Evolutionary conservation across 202 grass and related monocot genomes (phyloP), one percentile per base, ranked within the genome.

Genomic region (Musa balbisiana): DNA sequence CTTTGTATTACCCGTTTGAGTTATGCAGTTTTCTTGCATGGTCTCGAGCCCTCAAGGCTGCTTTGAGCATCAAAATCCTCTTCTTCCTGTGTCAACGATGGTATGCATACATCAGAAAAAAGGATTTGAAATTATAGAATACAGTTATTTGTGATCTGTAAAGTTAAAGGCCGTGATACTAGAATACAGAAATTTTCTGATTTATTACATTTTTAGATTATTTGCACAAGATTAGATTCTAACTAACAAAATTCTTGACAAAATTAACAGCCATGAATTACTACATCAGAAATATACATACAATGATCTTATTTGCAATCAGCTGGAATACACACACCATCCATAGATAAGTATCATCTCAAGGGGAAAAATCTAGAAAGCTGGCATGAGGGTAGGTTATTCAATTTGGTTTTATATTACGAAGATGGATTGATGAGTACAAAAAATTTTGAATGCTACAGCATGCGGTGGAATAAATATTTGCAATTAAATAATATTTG

Each of bases 11-110:
- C 10, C 19, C 50, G 33, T 51, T 11, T 29, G 23, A 17, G 52
- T 67, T 96, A 90, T 63, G 81, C 66, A 21, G 56, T 51, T 88
- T 56, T 92, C 60, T 97, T 97, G 55, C 84, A 81, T 74, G 84
- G 82, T 83, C 84, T 89, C 26, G 62, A 50, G 67, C 62, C 83
- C 59, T 71, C 77, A 58, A 85, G 78, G 82, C 80, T 84, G 53
- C 84, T 97, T 55, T 91, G 83, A n/a, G 80, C 85, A 65, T 79
- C 79, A 56, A 58, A 56, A 16, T 90, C 77, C 66, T 91, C 90
- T 43, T 43, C 33, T 87, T 90, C 87, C 92, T 96, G 73, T 73
- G 82, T 68, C 67, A 51, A 10, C 17, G 51, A 51, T 4, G 3
- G 8, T 11, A 51, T 51, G 3, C 2, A 20, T 12, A 69, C 1